Percentiles rank a stretch among this genome's conserved stretches.
Evolutionary conservation across 441 rosid genomes (phyloP).

Genomic region (Hura crepitans): DNA sequence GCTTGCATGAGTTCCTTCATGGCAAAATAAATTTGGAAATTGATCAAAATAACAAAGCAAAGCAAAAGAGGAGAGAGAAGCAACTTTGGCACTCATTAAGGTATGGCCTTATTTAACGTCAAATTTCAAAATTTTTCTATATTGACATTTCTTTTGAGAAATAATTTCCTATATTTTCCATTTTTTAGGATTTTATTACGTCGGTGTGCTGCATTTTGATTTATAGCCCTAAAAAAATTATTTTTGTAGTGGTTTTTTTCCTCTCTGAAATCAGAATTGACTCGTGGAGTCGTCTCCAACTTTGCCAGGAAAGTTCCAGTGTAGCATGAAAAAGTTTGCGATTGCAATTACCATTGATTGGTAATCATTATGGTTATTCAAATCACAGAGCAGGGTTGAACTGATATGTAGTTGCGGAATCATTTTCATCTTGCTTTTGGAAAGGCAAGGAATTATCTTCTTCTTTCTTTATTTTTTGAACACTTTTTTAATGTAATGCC

Average conservation of each 20-base stretch:
- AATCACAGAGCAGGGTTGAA: background rate
- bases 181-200: background rate
- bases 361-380: conserved; percentile 4
- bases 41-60: conserved; percentile 17
- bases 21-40: conserved; percentile 16
- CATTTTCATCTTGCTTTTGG: background rate
- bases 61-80: conserved; percentile 22
- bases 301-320: conserved; percentile 2
- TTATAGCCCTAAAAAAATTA: background rate
- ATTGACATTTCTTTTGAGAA: background rate
- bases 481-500: background rate
- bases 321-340: background rate
- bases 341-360: conserved; percentile 1
- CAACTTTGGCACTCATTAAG: conserved; percentile 14
- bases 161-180: background rate
- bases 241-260: background rate
- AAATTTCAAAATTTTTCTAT: background rate
- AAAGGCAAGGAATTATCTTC: conserved; percentile 9
- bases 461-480: background rate
- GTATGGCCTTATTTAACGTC: conserved; percentile 4
- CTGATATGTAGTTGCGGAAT: background rate
- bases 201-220: background rate
- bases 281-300: background rate
- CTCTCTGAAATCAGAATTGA: conserved; percentile 1
- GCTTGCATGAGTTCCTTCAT: conserved; percentile 14